These are phyloP conservation scores for Trypanosoma mega DNA, from an alignment of 208 protist genomes.

Conservation along the genomic window DNA sequence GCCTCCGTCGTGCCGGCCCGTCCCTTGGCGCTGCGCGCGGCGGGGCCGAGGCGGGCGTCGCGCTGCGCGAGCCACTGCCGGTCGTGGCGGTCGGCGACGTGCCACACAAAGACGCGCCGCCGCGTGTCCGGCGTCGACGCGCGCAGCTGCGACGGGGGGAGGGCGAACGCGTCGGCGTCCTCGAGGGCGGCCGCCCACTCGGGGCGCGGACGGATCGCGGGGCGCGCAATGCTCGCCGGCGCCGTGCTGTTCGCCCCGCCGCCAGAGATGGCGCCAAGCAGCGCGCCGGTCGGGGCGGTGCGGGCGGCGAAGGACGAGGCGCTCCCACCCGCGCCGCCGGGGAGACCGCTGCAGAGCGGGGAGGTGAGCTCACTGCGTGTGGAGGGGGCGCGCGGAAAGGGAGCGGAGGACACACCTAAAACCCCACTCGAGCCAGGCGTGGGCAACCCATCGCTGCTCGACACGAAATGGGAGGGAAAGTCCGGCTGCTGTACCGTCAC, in stretches of 20 bases:
- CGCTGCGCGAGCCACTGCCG: slow-evolving; percentile 48
- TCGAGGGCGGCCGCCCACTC: slow-evolving; percentile 50
- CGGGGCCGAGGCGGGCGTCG: background rate
- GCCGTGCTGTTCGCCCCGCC: slow-evolving; percentile 31
- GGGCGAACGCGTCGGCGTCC: slow-evolving; percentile 35
- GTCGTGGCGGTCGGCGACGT: slow-evolving; percentile 71
- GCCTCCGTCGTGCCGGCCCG: too few relatives aligned
- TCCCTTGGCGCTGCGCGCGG: too few relatives aligned
- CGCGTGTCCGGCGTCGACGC: slow-evolving; percentile 13
- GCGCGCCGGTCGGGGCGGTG: background rate
- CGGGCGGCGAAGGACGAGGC: background rate
- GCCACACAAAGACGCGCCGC: slow-evolving; percentile 21
- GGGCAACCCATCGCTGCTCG: background rate
- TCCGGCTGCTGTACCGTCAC: slow-evolving; percentile 46
- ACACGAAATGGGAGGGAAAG: slow-evolving; percentile 27
- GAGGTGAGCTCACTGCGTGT: slow-evolving; percentile 14
- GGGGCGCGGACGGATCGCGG: slow-evolving; percentile 36
- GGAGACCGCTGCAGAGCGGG: background rate
- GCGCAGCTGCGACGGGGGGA: slow-evolving; percentile 33
- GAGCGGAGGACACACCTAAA: background rate
- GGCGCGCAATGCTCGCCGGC: slow-evolving; percentile 55
- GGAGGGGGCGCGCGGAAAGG: slow-evolving; percentile 12
- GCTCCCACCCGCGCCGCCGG: background rate
- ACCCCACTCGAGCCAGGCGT: background rate
- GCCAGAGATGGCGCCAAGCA: background rate